phyloP scores from a whole-genome alignment of 2,329 filamentous ascomycete species.

The Ophiognomonia clavigignenti-juglandacearum region DNA sequence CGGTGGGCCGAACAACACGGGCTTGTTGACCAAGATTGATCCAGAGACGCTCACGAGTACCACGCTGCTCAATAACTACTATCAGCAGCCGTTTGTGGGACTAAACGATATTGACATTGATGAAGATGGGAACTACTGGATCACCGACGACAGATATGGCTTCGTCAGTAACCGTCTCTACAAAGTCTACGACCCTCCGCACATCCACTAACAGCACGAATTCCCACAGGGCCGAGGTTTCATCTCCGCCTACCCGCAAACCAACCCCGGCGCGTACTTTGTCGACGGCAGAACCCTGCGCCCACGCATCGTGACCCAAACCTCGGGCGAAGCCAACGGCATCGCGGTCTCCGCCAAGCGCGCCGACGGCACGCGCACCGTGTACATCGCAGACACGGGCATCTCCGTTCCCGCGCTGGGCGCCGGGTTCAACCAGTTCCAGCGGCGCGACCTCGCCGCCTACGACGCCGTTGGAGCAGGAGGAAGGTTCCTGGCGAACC shows the following conservation, averaged over 20 bases:
- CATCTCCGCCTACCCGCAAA: background rate
- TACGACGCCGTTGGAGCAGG: background rate
- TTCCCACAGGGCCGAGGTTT: background rate
- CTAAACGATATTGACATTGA: slow-evolving; percentile 3
- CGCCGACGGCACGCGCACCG: background rate
- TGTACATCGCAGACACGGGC: background rate
- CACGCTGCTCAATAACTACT: background rate
- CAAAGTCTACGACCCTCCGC: background rate
- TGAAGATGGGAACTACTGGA: slow-evolving; percentile 1
- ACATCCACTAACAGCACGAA: background rate
- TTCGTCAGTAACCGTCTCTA: background rate
- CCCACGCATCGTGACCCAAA: background rate
- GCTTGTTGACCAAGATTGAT: background rate
- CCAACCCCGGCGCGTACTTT: background rate
- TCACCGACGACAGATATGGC: slow-evolving; percentile 1
- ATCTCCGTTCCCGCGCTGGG: background rate
- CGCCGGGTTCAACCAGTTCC: background rate
- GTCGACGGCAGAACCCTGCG: background rate
- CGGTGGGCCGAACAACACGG: background rate
- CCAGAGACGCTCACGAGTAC: background rate
- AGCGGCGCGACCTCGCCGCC: background rate
- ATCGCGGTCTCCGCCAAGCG: background rate
- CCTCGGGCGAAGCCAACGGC: background rate
- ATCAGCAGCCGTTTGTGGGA: background rate
- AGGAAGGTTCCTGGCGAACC: background rate